Conservation (phyloP, 2,329 filamentous ascomycete species). For the Verticillium nubilum region DNA sequence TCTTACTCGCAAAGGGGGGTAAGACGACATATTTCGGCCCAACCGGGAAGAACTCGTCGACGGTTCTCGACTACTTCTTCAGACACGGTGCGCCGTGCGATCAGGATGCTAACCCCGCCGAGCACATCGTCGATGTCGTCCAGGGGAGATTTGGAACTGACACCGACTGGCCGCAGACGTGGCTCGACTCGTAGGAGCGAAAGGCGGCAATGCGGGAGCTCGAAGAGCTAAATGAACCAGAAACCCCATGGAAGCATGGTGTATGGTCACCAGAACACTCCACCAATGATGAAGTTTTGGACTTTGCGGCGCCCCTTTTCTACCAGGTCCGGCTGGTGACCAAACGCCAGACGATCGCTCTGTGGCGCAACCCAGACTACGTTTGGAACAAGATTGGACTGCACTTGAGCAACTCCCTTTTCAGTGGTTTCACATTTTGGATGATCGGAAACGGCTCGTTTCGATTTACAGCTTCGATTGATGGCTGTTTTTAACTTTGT, state of each 20-base stretch:
- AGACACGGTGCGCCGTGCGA: conserved; percentile 39
- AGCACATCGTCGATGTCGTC: conserved; percentile 25
- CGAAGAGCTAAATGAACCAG: neutral
- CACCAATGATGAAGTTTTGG: conserved; percentile 1
- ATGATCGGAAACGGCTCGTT: conserved; percentile 35
- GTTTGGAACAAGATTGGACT: conserved; percentile 39
- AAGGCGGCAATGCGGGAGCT: conserved; percentile 4
- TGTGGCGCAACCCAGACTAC: conserved; percentile 24
- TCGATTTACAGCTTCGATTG: conserved; percentile 32
- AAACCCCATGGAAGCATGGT: too few species aligned
- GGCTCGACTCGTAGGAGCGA: conserved; percentile 8
- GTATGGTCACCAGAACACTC: too few species aligned
- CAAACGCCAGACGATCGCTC: conserved; percentile 3
- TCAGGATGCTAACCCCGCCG: conserved; percentile 31
- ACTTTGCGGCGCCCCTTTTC: conserved; percentile 6
- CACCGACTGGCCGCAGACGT: conserved; percentile 10
- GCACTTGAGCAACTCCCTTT: conserved; percentile 17
- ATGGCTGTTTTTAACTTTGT: conserved; percentile 48
- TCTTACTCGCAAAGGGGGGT: conserved; percentile 59
- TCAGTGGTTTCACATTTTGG: conserved; percentile 31
- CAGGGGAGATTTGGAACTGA: conserved; percentile 2
- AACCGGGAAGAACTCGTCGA: conserved; percentile 53
- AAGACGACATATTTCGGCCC: conserved; percentile 65
- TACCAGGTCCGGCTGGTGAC: conserved; percentile 9
- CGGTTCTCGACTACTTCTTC: conserved; percentile 54